These are phyloP conservation scores for Ceratobasidium sp. DNA, from an alignment of 1,284 basidiomycete species.

Conservation along the genomic window DNA sequence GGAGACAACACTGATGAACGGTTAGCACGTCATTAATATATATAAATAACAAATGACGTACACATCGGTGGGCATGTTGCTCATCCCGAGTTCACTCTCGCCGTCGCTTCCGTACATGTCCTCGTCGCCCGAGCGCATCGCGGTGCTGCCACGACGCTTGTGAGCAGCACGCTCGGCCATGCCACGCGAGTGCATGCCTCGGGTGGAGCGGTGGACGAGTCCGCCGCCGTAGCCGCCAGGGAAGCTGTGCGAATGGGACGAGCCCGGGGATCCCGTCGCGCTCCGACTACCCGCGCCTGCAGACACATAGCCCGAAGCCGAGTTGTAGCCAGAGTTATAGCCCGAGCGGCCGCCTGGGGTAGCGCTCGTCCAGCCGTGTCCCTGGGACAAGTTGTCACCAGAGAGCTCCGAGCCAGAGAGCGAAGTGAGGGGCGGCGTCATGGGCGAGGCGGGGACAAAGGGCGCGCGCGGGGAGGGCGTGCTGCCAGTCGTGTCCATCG, in stretches of 20 bases:
- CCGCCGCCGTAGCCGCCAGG: conserved; percentile 20
- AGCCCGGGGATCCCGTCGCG: conserved; percentile 17
- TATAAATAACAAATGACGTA: conserved; percentile 4
- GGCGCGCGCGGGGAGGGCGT: conserved; percentile 36
- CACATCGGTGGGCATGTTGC: conserved; percentile 38
- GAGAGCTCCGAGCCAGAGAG: conserved; percentile 41
- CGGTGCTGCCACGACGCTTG: conserved; percentile 22
- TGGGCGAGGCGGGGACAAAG: conserved; percentile 40
- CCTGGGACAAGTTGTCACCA: conserved; percentile 38
- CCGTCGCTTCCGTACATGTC: conserved; percentile 40
- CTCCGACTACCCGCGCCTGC: conserved; percentile 28
- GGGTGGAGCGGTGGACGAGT: conserved; percentile 42
- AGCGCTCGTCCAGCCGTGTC: conserved; percentile 31
- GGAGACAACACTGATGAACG: conserved; percentile 40
- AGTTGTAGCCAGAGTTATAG: conserved; percentile 40
- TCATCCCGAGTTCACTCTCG: conserved; percentile 36
- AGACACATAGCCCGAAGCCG: conserved; percentile 34
- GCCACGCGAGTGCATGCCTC: conserved; percentile 36
- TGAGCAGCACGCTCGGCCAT: conserved; percentile 26
- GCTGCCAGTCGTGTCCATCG: conserved; percentile 28
- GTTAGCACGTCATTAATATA: conserved; percentile 6
- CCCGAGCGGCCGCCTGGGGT: conserved; percentile 15
- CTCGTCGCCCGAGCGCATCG: conserved; percentile 39
- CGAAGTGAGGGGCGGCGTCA: conserved; percentile 41
- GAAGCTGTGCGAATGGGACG: conserved; percentile 26